Evolutionary conservation across 805 yeast genomes (phyloP).

Genomic region (Kodamaea kakaduensis): DNA sequence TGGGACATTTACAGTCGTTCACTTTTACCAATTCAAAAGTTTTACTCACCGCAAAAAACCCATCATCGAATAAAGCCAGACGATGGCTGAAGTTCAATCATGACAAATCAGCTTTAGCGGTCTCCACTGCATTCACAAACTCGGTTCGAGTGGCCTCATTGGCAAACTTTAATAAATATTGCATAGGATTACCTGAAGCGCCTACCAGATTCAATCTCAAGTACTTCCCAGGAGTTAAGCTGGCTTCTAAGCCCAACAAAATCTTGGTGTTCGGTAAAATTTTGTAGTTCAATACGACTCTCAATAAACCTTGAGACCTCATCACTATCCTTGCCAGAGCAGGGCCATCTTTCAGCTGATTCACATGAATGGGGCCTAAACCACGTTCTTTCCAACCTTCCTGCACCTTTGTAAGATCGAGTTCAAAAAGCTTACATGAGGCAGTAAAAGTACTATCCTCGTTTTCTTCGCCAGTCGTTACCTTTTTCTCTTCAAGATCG

Average conservation of each 20-base stretch:
- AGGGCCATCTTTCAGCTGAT: slow-evolving; percentile 39
- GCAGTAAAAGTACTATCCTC: slow-evolving; percentile 67
- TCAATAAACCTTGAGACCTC: slow-evolving; percentile 84
- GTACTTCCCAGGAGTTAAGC: slow-evolving; percentile 79
- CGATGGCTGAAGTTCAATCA: background rate
- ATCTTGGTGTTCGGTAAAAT: slow-evolving; percentile 59
- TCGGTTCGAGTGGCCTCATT: slow-evolving; percentile 56
- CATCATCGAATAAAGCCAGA: too few species aligned
- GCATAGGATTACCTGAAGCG: slow-evolving; percentile 61
- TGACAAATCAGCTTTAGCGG: slow-evolving; percentile 20
- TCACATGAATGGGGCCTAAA: slow-evolving; percentile 80
- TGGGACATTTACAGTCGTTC: too few species aligned
- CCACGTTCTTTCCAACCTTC: slow-evolving; percentile 98
- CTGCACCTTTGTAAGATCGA: slow-evolving; percentile 59
- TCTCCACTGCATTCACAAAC: slow-evolving; percentile 49
- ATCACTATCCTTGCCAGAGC: slow-evolving; percentile 68
- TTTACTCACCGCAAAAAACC: too few species aligned
- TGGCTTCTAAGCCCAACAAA: slow-evolving; percentile 79
- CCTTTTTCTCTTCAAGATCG: slow-evolving; percentile 51
- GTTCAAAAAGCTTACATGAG: slow-evolving; percentile 73
- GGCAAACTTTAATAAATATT: slow-evolving; percentile 75
- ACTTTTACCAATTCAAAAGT: too few species aligned
- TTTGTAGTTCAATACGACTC: slow-evolving; percentile 76
- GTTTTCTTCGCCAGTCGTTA: slow-evolving; percentile 86
- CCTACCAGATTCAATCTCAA: slow-evolving; percentile 69